Evolutionary conservation across 2,329 filamentous ascomycete genomes (phyloP).

Genomic region (Furcasterigmium sp.): DNA sequence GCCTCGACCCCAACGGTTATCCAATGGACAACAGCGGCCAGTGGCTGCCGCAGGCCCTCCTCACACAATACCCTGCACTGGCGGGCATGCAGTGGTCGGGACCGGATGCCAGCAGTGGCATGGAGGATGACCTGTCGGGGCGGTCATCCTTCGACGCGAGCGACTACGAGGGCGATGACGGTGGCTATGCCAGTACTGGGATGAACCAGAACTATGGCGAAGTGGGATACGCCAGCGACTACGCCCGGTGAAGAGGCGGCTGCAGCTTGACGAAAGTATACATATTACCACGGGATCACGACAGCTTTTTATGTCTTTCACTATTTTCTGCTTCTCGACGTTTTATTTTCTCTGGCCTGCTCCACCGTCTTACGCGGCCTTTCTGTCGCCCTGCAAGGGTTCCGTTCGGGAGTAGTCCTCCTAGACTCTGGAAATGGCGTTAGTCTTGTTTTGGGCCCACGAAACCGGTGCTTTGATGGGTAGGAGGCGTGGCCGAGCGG

Average conservation of each 20-base stretch:
- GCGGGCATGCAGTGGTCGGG: slow-evolving; percentile 80
- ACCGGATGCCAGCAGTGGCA: slow-evolving; percentile 60
- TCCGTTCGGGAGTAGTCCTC: background rate
- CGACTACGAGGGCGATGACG: slow-evolving; percentile 69
- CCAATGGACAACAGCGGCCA: slow-evolving; percentile 50
- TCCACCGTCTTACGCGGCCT: background rate
- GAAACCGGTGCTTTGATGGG: background rate
- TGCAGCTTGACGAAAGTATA: background rate
- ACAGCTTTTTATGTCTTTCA: slow-evolving; percentile 4
- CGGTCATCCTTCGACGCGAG: slow-evolving; percentile 78
- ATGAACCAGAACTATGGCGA: slow-evolving; percentile 51
- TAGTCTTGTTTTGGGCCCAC: background rate
- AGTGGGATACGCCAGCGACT: slow-evolving; percentile 49
- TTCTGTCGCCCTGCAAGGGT: background rate
- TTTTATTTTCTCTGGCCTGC: background rate
- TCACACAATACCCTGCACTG: slow-evolving; percentile 91
- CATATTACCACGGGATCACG: background rate
- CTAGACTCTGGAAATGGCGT: background rate
- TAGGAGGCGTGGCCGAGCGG: background rate
- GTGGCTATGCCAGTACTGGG: slow-evolving; percentile 61
- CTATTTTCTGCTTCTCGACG: background rate
- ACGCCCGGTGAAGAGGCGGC: slow-evolving; percentile 31
- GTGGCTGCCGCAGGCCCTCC: slow-evolving; percentile 79
- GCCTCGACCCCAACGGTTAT: slow-evolving; percentile 56
- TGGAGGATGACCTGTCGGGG: slow-evolving; percentile 72